Percentiles rank a stretch among this genome's conserved stretches.
Evolutionary conservation across 1,284 basidiomycete species (phyloP).

Genomic region (Melampsora larici-populina): DNA sequence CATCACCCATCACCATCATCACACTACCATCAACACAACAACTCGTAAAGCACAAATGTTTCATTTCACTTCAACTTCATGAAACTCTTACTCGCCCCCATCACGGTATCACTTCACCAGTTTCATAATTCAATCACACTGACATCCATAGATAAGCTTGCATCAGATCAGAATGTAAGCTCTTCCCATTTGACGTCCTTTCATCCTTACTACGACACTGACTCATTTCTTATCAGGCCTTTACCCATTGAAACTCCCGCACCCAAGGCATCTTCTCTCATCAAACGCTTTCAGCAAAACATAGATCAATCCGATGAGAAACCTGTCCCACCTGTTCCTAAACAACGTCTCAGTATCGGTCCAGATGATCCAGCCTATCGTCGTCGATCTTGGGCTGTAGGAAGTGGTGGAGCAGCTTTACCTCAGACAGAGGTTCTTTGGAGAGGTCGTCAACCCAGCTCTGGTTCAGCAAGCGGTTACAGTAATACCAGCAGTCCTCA

Average conservation of each 20-base stretch:
- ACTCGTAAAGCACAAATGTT: no score
- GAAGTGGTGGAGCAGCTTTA: conserved; percentile 29
- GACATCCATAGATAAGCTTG: no score
- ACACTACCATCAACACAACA: no score
- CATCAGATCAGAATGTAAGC: no score
- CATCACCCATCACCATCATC: no score
- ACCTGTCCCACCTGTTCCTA: conserved; percentile 9
- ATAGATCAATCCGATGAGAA: conserved; percentile 31
- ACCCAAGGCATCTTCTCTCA: conserved; percentile 36
- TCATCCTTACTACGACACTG: no score
- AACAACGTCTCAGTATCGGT: conserved; percentile 6
- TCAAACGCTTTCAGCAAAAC: conserved; percentile 37
- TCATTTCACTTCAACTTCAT: no score
- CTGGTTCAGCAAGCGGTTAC: neutral
- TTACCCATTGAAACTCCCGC: conserved; percentile 42
- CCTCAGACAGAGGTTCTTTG: neutral
- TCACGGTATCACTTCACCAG: no score
- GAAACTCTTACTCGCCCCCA: no score
- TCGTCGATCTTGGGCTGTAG: conserved; percentile 29
- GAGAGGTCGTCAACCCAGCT: neutral
- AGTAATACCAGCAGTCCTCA: no score
- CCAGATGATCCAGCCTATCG: conserved; percentile 9
- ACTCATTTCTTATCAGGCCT: conserved; percentile 13
- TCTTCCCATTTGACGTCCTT: no score
- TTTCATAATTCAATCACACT: no score